A percentile compares a stretch with the other conserved stretches of the same genome.
phyloP scores from a whole-genome alignment of 116 monocot species.

The Trichopus zeylanicus region DNA sequence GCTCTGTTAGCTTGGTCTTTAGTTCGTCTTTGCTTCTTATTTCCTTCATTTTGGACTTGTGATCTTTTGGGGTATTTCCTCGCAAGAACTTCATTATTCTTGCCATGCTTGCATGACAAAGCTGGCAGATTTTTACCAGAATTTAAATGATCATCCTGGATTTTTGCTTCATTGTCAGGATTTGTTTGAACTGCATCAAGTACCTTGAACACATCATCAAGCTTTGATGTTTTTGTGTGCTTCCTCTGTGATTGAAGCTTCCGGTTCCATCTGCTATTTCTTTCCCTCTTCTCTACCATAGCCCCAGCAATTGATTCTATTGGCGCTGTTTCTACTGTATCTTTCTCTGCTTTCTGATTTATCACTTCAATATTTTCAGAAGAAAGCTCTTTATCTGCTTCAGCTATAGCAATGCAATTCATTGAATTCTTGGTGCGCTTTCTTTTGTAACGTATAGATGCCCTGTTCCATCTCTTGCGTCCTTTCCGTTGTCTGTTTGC shows the following conservation, averaged over 20 bases:
- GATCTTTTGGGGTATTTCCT: background rate
- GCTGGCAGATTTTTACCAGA: background rate
- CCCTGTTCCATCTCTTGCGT: background rate
- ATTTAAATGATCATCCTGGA: slow-evolving; percentile 5
- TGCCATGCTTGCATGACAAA: background rate
- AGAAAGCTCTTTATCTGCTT: slow-evolving; percentile 1
- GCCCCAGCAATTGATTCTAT: background rate
- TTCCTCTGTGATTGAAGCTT: background rate
- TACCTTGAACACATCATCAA: slow-evolving; percentile 1
- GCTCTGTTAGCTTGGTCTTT: background rate
- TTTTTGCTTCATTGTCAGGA: slow-evolving; percentile 5
- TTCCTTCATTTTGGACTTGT: background rate
- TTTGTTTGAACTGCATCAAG: slow-evolving; percentile 9
- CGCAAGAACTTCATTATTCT: slow-evolving; percentile 2
- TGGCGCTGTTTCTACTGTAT: background rate
- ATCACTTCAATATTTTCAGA: background rate
- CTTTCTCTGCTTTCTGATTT: slow-evolving; percentile 3
- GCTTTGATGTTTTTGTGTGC: background rate
- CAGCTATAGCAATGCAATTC: background rate
- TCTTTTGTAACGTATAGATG: background rate
- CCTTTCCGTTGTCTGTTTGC: background rate
- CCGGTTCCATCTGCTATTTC: background rate
- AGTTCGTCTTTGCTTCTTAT: slow-evolving; percentile 5
- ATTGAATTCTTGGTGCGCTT: background rate
- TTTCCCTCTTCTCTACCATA: background rate